These are phyloP conservation scores for Xanthoparmelia taractica DNA, from an alignment of 495 filamentous ascomycete species.

Conservation along the genomic window DNA sequence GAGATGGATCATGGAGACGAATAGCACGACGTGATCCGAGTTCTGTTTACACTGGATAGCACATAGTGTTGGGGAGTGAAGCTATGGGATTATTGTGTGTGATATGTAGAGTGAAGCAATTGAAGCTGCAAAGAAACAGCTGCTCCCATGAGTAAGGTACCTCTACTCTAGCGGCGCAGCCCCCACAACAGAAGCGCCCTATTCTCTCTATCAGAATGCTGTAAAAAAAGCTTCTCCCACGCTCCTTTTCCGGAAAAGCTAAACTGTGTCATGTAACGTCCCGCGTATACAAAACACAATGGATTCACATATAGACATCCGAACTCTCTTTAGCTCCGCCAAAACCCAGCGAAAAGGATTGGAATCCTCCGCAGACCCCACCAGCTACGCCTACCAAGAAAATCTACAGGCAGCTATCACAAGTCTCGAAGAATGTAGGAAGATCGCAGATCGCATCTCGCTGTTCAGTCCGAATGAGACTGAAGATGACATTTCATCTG, in stretches of 20 bases:
- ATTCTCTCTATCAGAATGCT: neutral
- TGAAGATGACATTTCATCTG: conserved; percentile 78
- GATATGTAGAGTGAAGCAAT: neutral
- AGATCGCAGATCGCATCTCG: conserved; percentile 58
- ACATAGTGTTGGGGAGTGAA: neutral
- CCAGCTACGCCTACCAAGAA: conserved; percentile 55
- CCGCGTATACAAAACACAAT: conserved; percentile 23
- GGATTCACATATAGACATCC: conserved; percentile 46
- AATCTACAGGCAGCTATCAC: conserved; percentile 58
- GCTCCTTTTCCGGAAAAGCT: neutral
- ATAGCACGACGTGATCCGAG: neutral
- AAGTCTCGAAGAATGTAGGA: conserved; percentile 64
- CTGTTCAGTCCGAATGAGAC: conserved; percentile 88
- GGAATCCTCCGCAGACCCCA: conserved; percentile 44
- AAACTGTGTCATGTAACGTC: neutral
- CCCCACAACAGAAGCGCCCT: neutral
- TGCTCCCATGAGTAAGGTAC: neutral
- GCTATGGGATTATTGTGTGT: neutral
- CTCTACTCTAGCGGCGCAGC: neutral
- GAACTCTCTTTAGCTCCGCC: conserved; percentile 49
- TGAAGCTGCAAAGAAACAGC: neutral
- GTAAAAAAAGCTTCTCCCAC: too few species aligned
- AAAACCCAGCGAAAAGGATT: conserved; percentile 46
- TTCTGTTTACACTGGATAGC: neutral
- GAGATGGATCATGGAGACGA: neutral